Conservation (phyloP, 2,329 filamentous ascomycete species). For the Fusarium sp. region DNA sequence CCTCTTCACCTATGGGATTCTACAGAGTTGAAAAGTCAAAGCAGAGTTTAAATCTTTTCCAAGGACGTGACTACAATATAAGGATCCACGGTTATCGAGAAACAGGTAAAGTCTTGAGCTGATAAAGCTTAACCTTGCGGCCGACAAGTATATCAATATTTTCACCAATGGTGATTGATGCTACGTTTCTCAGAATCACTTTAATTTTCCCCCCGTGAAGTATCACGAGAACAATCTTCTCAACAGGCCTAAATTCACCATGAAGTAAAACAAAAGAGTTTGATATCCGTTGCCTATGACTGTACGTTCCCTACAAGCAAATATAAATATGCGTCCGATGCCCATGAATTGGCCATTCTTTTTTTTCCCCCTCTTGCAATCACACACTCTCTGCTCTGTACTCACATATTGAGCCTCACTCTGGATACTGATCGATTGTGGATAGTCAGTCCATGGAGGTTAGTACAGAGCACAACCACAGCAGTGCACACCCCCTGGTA, state of each 20-base stretch:
- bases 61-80: neutral
- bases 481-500: neutral
- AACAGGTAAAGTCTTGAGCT: neutral
- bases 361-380: neutral
- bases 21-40: neutral
- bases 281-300: neutral
- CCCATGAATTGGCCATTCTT: neutral
- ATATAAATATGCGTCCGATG: neutral
- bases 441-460: neutral
- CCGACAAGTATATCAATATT: neutral
- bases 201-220: neutral
- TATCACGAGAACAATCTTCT: neutral
- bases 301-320: neutral
- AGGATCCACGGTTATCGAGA: neutral
- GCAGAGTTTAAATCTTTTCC: neutral
- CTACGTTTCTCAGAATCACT: neutral
- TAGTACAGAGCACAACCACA: neutral
- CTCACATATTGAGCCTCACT: neutral
- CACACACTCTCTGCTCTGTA: neutral
- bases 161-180: neutral
- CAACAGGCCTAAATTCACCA: neutral
- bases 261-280: neutral
- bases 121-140: neutral
- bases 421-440: neutral
- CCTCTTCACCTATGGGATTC: neutral